Percentiles rank a stretch among this genome's conserved stretches.
These are phyloP conservation scores for Eucalyptus decipiens DNA, from an alignment of 345 rosid genomes.

Conservation along the genomic window DNA sequence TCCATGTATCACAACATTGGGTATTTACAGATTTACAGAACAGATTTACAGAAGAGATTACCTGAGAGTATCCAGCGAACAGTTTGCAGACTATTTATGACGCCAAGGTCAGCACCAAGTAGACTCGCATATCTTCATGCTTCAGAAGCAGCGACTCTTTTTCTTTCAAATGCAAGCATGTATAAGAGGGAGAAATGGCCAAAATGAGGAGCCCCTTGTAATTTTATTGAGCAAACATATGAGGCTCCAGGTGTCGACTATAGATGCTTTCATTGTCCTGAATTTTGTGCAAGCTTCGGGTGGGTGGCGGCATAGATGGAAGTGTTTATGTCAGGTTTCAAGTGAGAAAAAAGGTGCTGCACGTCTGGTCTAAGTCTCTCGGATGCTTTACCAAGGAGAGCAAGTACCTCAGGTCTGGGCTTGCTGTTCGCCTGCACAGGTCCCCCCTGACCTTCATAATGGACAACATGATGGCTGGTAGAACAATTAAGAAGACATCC, in stretches of 20 bases:
- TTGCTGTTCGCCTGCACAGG: constrained; percentile 89
- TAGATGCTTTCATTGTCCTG: neutral
- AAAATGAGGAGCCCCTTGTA: neutral
- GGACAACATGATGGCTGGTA: constrained; percentile 78
- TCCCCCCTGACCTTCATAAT: constrained; percentile 93
- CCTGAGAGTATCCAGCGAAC: neutral
- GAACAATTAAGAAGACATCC: neutral
- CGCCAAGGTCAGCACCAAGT: neutral
- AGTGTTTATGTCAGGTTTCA: constrained; percentile 55
- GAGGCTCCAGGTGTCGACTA: neutral
- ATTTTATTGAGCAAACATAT: neutral
- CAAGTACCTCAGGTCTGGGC: constrained; percentile 70
- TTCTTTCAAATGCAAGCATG: neutral
- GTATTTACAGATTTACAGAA: neutral
- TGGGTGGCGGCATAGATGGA: constrained; percentile 87
- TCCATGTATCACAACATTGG: neutral
- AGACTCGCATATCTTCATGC: neutral
- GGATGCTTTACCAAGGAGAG: constrained; percentile 46
- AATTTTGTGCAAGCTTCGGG: constrained; percentile 49
- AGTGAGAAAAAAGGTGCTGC: constrained; percentile 80
- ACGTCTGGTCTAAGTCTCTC: constrained; percentile 78
- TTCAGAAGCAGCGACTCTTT: neutral
- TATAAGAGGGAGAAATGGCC: neutral
- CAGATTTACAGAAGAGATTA: neutral
- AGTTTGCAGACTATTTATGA: neutral